Base-by-base conservation (phyloP, 208 protist species). In the Borovskyia barvae region DNA sequence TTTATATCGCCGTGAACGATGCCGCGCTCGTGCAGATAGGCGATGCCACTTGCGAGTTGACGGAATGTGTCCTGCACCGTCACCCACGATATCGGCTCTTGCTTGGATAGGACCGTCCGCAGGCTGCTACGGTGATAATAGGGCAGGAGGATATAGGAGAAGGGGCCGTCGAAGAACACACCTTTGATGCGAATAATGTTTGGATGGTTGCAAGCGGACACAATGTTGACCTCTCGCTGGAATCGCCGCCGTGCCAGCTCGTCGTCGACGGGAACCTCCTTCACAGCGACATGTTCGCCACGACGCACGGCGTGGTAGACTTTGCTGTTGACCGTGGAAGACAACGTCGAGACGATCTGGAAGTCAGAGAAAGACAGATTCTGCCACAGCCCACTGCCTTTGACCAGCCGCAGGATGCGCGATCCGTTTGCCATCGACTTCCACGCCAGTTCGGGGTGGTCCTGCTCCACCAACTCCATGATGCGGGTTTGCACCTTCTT, bases 1-100 rank as follows among this genome's bases (percentile, higher is more conserved):
- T 90, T 89, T 15, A 92, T 67, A 66, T 92, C 82, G 0, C 52
- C 72, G 70, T 92, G 85, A 15, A 87, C 77, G 55, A 90, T 80
- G 53, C 85, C 85, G 46, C 72, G 81, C 57, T 86, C 73, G 58
- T 92, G 85, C 39, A 92, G 53, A 49, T 90, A 90, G 28, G 77
- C 68, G 48, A 92, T 49, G 30, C 77, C 85, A 35, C 53, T 84
- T 19, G 69, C 72, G 22, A 90, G 46, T 62, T 92, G 75, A 46
- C 75, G 81, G 17, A 92, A 69, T 51, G 86, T 63, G 52, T 86
- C 77, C 67, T 90, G 82, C 50, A 90, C 35, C 11, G 54, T 53
- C 29, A 69, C 50, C 68, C 65, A 78, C 45, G 72, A 64, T 33
- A 86, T 50, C 4, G 66, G 52, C 54, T 84, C 73, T 50, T 72